Evolutionary conservation across 495 filamentous ascomycete species (phyloP), one percentile per base, ranked within the genome.

Genomic region (Neurospora hispaniola): DNA sequence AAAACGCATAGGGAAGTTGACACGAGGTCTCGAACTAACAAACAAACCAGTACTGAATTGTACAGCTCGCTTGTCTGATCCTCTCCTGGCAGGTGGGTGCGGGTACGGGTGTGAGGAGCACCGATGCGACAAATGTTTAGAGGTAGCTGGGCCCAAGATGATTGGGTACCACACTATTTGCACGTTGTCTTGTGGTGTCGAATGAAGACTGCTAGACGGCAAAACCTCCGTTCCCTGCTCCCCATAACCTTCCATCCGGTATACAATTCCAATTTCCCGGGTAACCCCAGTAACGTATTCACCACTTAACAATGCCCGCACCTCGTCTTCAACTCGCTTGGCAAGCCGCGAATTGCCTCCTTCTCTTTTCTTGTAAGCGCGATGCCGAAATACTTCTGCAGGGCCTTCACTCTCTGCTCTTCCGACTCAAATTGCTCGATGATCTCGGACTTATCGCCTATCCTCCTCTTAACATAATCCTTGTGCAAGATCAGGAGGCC

Each of bases 371-470:
- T 75, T 0, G 75, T 84, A 12, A 92, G 78, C 10, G 78, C 75
- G 69, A 92, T 86, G 9, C 81, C 85, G 74, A 91, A 91, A 73
- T 86, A 87, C 76, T 83, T 83, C 44, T 78, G 76, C 72, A 92
- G 75, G 18, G 85, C 89, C 44, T 79, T 70, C 9, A 87, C 71
- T 70, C 88, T 82, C 70, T 90, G 81, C 71, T 79, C 82, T 72
- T 92, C 87, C 2, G 73, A 85, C 74, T 83, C 72, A 54, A 88
- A 84, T 10, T 70, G 78, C 76, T 82, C 79, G n/a, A 89, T 71
- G 1, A 86, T 76, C 75, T 85, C 82, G 20, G 84, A 83, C 75
- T 82, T 78, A 2, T 83, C 87, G 5, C 81, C 79, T 11, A 89
- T 77, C 71, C 85, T 85, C 80, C 83, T 84, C 78, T 90, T 93